Conservation (phyloP, 2,329 filamentous ascomycete species). For the Domatiomyces globalis region DNA sequence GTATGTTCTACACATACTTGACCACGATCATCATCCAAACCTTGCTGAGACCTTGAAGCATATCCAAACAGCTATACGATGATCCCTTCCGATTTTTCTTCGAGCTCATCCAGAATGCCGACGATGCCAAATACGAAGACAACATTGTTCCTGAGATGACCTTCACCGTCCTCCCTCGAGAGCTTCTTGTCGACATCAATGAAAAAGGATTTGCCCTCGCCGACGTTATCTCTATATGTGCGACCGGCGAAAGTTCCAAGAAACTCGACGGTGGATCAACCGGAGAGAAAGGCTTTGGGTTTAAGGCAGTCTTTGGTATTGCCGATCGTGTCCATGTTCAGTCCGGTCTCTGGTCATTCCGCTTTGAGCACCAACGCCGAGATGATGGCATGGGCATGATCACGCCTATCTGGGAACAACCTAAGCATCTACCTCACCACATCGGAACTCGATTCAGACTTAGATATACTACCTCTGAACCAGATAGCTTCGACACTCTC, state of each 20-base stretch:
- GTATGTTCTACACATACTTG: too few species aligned
- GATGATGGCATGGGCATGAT: slow-evolving; percentile 12
- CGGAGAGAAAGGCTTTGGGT: slow-evolving; percentile 26
- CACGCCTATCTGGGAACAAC: slow-evolving; percentile 4
- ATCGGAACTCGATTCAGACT: slow-evolving; percentile 7
- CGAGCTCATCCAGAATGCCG: slow-evolving; percentile 31
- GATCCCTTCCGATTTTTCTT: slow-evolving; percentile 18
- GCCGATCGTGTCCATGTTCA: slow-evolving; percentile 14
- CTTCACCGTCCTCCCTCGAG: slow-evolving; percentile 1
- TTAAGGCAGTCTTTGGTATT: slow-evolving; percentile 26
- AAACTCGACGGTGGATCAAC: slow-evolving; percentile 17
- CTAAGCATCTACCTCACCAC: slow-evolving; percentile 1
- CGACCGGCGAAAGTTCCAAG: slow-evolving; percentile 26
- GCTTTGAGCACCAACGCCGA: slow-evolving; percentile 9
- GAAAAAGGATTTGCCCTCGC: slow-evolving; percentile 29
- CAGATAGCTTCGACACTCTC: background rate
- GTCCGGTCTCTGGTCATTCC: slow-evolving; percentile 13
- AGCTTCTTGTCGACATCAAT: slow-evolving; percentile 19
- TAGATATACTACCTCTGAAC: slow-evolving; percentile 1
- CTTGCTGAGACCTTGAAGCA: too few species aligned
- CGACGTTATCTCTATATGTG: slow-evolving; percentile 28
- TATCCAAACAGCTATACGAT: slow-evolving; percentile 7
- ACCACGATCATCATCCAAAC: too few species aligned
- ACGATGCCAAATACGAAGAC: slow-evolving; percentile 20
- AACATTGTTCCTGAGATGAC: background rate